Base-by-base conservation (phyloP, 345 rosid genomes). In the Brassica rapa region DNA sequence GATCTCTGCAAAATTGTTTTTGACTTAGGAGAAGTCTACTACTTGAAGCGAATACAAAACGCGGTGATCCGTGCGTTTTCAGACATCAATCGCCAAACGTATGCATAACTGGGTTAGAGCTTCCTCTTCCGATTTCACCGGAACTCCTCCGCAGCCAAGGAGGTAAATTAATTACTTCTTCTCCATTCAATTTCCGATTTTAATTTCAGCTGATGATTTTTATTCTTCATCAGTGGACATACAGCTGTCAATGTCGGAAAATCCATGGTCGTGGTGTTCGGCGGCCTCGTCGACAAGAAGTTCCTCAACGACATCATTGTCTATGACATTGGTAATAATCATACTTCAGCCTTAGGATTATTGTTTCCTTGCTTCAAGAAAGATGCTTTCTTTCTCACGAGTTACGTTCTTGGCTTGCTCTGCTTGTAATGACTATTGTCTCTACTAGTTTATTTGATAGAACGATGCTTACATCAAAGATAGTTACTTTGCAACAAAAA, bases 61-160 rank as follows among this genome's bases (percentile, higher is more conserved):
- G 59, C 64, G 49, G 37, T 69, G 82, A 79, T 46, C 70, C 6
- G 77, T 73, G 74, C 33, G 70, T 49, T 68, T 68, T 25, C 25
- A 19, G 63, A 15, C 56, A 35, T 59, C 73, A 79, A 39, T 43
- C 68, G 73, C 53, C 53, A 56, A 59, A 0, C 25, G 24, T 62
- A 94, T 93, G 99, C 89, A 95, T 83, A 88, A 83, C 87, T 95
- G 99, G 99, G 88, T 93, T 82, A 88, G 74, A 85, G 97, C 93
- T 81, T 84, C 94, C 33, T 75, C 98, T 76, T 82, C 92, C 67
- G 98, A 95, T 82, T 91, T 95, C 84, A 25, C 67, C 14, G 99
- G 98, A 63, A 62, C 86, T 80, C 83, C 84, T 77, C 98, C 97
- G 51, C 92, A 82, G 68, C 91, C 96, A n/a, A 93, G 99, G 77